Percentiles rank a stretch among this genome's conserved stretches.
phyloP scores from a whole-genome alignment of 2,329 filamentous ascomycete species.

The Xylariaceae sp. region DNA sequence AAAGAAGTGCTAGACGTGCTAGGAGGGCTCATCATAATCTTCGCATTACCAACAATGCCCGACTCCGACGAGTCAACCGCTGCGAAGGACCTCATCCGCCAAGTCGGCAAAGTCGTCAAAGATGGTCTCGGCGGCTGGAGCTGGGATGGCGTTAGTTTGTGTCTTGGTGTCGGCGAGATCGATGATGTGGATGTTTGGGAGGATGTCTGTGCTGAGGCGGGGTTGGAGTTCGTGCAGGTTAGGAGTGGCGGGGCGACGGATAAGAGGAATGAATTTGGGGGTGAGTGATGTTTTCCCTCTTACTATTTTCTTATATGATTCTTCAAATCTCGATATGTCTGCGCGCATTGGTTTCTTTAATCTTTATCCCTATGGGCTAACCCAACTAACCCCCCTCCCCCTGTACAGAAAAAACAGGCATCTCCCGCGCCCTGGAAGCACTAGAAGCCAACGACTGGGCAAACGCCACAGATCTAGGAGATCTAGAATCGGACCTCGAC shows the following conservation, averaged over 20 bases:
- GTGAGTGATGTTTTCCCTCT: conserved; percentile 34
- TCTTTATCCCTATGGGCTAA: background rate
- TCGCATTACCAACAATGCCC: conserved; percentile 37
- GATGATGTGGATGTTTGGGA: conserved; percentile 56
- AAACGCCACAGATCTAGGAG: conserved; percentile 28
- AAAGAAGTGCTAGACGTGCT: conserved; percentile 59
- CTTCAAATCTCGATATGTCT: too few species aligned
- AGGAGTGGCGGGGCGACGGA: conserved; percentile 36
- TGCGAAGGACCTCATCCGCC: conserved; percentile 42
- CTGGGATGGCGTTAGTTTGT: conserved; percentile 63
- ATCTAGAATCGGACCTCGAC: conserved; percentile 32
- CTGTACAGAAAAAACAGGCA: conserved; percentile 51
- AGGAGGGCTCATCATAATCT: conserved; percentile 56
- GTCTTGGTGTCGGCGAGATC: conserved; percentile 49
- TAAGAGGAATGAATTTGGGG: conserved; percentile 55
- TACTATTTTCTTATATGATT: background rate
- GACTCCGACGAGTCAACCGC: conserved; percentile 21
- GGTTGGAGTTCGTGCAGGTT: conserved; percentile 61
- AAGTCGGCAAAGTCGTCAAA: conserved; percentile 52
- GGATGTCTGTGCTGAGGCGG: conserved; percentile 51
- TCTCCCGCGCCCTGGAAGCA: conserved; percentile 57
- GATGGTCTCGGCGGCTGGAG: conserved; percentile 56
- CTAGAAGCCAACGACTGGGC: conserved; percentile 65
- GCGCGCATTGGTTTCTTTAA: background rate
- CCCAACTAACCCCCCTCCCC: background rate